Base-by-base conservation (phyloP, 805 yeast genomes). In the Clavispora asparagi region DNA sequence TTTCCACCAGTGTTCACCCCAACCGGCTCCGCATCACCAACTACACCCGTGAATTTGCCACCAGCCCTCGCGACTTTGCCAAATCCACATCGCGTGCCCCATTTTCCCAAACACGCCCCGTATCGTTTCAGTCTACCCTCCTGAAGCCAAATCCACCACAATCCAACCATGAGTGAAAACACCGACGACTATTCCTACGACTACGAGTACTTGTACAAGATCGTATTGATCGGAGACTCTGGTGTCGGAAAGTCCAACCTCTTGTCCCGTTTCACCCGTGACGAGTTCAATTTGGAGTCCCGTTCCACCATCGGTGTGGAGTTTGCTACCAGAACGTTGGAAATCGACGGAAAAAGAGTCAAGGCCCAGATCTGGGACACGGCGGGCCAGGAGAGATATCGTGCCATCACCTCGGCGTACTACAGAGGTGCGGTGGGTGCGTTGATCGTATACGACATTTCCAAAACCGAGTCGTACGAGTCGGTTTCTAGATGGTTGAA, bases 341-440 rank as follows among this genome's bases (percentile, higher is more conserved):
- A 86, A 59, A 83, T 87, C 51, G 92, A 86, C 54, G 90, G 89
- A 38, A 86, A 85, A 61, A 72, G 88, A 63, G 85, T 87, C 56
- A 88, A 87, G 65, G 92, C 95, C 4, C 95, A 89, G 68, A 85
- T 90, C 57, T 92, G 99, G 99, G 99, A 92, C 68, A 92, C 99
- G 32, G 99, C 99, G 2, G 99, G 99, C 51, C 99, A 92, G 73
- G 99, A 92, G 69, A 82, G 99, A 67, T 92, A 94, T 74, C 82
- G 99, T 59, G 98, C 99, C 39, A 92, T 92, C 66, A 94, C 99
- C 29, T 83, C 94, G 47, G 98, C 98, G 6, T 92, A 92, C 71
- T 92, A 92, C 67, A 80, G 99, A 64, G 99, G 98, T 37, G 98
- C 99, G 1, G 96, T 91, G 45, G 99, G 99, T 49, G 98, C 98